Base-by-base conservation (phyloP, 2,329 filamentous ascomycete species). In the Diaporthe ilicicola region DNA sequence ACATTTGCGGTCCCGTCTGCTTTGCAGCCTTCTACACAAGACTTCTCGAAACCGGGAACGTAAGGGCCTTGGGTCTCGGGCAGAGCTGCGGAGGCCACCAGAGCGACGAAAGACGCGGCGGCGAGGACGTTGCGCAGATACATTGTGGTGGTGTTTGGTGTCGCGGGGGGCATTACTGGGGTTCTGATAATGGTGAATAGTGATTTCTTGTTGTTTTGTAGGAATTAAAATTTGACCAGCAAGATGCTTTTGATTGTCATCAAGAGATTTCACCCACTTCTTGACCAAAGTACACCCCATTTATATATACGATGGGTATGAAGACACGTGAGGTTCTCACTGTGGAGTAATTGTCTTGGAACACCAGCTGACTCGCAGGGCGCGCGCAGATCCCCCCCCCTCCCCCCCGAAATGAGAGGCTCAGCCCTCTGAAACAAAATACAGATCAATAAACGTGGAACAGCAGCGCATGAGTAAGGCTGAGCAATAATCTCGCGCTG, bases 401-500 rank as follows among this genome's bases (percentile, higher is more conserved):
- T 27, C 10, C 39, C n/a, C 19, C 1, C 22, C 9, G 15, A 32
- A 48, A 34, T 34, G 48, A 22, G 24, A 62, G 56, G 27, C 56
- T 48, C 56, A 48, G 42, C 29, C 29, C n/a, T 48, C 42, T 24
- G 59, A 48, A 62, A 48, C 59, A 19, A 37, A 34, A 48, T 42
- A 27, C 27, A 13, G n/a, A 17, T 34, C 56, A 62, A 62, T 62
- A 22, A 48, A 48, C 27, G 19, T 62, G 42, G 59, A 48, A 62
- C 59, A 8, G 32, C 42, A 48, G 19, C 19, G 42, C 59, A 48
- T 62, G 59, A 48, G 42, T 62, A 62, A 37, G 59, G 59, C 59
- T 62, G 59, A 24, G 59, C 59, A 62, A 22, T 48, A 48, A 48
- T 62, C 59, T 62, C 59, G 59, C 59, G 59, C 59, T 34, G 19